phyloP scores from a whole-genome alignment of 192 early-diverging fungal species.

The Backusella macrospora region DNA sequence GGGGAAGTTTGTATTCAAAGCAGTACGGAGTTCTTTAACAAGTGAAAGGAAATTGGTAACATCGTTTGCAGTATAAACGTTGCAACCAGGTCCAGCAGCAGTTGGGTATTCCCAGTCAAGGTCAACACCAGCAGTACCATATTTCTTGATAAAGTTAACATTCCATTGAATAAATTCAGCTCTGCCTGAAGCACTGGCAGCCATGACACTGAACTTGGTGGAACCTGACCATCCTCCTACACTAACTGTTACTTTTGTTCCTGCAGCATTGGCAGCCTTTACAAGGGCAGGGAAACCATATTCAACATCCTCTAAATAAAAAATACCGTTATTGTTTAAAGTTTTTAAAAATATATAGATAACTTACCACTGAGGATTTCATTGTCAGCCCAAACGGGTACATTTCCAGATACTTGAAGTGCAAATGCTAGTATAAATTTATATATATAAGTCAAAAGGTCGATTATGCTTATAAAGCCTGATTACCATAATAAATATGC shows the following conservation, averaged over 20 bases:
- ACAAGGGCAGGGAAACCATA: slow-evolving; percentile 49
- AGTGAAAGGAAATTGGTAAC: slow-evolving; percentile 62
- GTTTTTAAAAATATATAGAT: background rate
- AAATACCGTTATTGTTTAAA: background rate
- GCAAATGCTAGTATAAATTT: slow-evolving; percentile 51
- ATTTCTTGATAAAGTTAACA: slow-evolving; percentile 49
- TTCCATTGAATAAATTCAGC: slow-evolving; percentile 53
- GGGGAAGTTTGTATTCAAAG: slow-evolving; percentile 44
- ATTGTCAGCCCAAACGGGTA: slow-evolving; percentile 35
- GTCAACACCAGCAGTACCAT: slow-evolving; percentile 71
- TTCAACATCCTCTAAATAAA: slow-evolving; percentile 28
- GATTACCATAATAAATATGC: slow-evolving; percentile 60
- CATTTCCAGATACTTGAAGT: slow-evolving; percentile 41
- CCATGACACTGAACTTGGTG: slow-evolving; percentile 55
- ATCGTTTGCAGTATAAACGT: slow-evolving; percentile 58
- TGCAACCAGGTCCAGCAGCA: slow-evolving; percentile 60
- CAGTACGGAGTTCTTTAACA: slow-evolving; percentile 58
- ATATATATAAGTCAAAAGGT: background rate
- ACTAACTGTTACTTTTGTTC: slow-evolving; percentile 59
- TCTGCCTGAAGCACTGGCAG: slow-evolving; percentile 34
- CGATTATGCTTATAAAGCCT: background rate
- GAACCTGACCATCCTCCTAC: slow-evolving; percentile 76
- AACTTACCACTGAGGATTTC: slow-evolving; percentile 16
- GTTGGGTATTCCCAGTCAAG: slow-evolving; percentile 76
- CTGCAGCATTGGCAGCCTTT: slow-evolving; percentile 41